phyloP scores from a whole-genome alignment of 164 flowering plant genomes.

The Tetracentron sinense region DNA sequence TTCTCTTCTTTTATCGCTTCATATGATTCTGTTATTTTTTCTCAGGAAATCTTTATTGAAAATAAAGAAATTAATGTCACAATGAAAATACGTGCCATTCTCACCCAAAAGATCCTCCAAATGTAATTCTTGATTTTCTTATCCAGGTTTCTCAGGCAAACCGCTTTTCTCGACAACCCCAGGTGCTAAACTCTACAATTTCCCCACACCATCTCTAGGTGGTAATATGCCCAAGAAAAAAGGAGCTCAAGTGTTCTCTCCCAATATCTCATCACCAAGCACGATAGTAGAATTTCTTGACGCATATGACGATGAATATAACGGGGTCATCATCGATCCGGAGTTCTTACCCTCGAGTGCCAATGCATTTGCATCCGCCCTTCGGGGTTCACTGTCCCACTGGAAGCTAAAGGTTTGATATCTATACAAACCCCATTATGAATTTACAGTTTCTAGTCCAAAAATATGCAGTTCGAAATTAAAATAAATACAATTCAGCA shows the following conservation, averaged over 20 bases:
- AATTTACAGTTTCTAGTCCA: neutral
- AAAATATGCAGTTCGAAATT: neutral
- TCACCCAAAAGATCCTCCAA: no score
- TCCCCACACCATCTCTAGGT: conserved; percentile 8
- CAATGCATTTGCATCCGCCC: conserved; percentile 41
- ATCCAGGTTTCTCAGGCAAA: conserved; percentile 14
- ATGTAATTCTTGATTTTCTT: neutral
- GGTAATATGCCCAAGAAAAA: conserved; percentile 11
- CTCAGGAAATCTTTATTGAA: no score
- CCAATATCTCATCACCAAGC: conserved; percentile 26
- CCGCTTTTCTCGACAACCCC: neutral
- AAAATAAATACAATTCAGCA: no score
- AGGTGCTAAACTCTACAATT: conserved; percentile 5
- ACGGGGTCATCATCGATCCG: conserved; percentile 45
- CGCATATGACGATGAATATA: conserved; percentile 55
- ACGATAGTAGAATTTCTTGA: conserved; percentile 31
- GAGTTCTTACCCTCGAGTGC: conserved; percentile 42
- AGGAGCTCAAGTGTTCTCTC: conserved; percentile 29
- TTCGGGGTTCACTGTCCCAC: conserved; percentile 38
- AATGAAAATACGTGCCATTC: no score
- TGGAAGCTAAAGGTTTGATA: conserved; percentile 50
- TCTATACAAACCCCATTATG: neutral
- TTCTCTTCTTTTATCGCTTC: neutral
- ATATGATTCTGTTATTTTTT: neutral
- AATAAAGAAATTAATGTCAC: no score